phyloP scores from a whole-genome alignment of 2,329 filamentous ascomycete species.

The Aspergillus awamori region DNA sequence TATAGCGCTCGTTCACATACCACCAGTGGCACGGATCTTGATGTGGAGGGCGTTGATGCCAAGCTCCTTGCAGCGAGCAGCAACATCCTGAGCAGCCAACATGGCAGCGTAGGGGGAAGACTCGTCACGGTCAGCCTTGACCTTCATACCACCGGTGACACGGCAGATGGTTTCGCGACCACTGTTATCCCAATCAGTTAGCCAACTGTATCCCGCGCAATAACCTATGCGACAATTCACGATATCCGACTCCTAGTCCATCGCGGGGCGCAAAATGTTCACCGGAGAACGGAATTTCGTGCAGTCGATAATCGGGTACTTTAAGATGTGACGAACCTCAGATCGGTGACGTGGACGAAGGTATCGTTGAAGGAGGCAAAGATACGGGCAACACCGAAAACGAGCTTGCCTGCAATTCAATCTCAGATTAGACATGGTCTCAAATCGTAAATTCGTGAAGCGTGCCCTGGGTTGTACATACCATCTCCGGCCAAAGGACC shows the following conservation, averaged over 20 bases:
- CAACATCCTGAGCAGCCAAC: slow-evolving; percentile 99
- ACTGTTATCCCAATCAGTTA: slow-evolving; percentile 54
- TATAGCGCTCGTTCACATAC: slow-evolving; percentile 54
- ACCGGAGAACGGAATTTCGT: not conserved
- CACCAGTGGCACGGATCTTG: slow-evolving; percentile 99
- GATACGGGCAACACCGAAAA: slow-evolving; percentile 97
- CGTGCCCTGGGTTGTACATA: slow-evolving; percentile 49
- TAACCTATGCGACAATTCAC: not conserved
- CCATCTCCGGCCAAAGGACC: slow-evolving; percentile 96
- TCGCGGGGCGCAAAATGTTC: not conserved
- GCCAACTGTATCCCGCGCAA: not conserved
- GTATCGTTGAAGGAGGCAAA: slow-evolving; percentile 94
- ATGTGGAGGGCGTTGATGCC: slow-evolving; percentile 97
- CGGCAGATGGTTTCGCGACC: slow-evolving; percentile 99
- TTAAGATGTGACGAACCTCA: slow-evolving; percentile 64
- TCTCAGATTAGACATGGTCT: slow-evolving; percentile 12
- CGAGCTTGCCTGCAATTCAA: slow-evolving; percentile 74
- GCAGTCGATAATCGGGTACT: not conserved
- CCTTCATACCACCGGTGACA: slow-evolving; percentile 99
- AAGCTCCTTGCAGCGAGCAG: slow-evolving; percentile 83
- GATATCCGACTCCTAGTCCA: not conserved
- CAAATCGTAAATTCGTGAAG: no score
- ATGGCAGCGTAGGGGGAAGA: slow-evolving; percentile 99
- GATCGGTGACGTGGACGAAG: slow-evolving; percentile 99
- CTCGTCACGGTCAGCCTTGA: slow-evolving; percentile 99